Conservation (phyloP, 129 eudicot species). For the Artemisia argyi region DNA sequence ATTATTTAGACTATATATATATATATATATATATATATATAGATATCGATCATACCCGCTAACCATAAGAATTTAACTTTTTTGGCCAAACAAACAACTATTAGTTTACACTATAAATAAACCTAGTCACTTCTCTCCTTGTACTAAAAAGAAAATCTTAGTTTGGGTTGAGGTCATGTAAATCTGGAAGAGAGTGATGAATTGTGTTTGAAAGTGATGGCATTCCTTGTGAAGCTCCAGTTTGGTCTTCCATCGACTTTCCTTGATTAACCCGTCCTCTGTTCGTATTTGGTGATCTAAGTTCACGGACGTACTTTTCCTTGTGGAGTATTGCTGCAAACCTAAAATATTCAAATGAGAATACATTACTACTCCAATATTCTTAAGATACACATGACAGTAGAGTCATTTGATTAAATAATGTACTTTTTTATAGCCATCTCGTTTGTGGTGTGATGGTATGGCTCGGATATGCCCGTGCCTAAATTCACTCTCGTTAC, state of each 20-base stretch:
- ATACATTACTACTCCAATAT: neutral
- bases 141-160: neutral
- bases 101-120: too few species aligned
- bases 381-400: neutral
- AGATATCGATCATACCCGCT: too few species aligned
- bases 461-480: constrained; percentile 34
- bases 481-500: constrained; percentile 36
- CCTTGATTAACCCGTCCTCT: constrained; percentile 6
- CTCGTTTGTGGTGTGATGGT: constrained; percentile 37
- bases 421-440: constrained; percentile 38
- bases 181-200: constrained; percentile 24
- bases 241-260: neutral
- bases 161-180: neutral
- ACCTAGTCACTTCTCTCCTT: neutral
- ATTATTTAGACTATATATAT: too few species aligned
- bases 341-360: constrained; percentile 15
- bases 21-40: too few species aligned
- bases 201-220: constrained; percentile 1
- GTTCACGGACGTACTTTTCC: constrained; percentile 40
- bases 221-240: constrained; percentile 10
- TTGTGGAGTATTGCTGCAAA: constrained; percentile 37
- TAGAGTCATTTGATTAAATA: neutral
- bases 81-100: too few species aligned
- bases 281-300: constrained; percentile 35
- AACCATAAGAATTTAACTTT: too few species aligned